These are phyloP conservation scores for Vigna mungo DNA, from an alignment of 306 rosid genomes.

Conservation along the genomic window DNA sequence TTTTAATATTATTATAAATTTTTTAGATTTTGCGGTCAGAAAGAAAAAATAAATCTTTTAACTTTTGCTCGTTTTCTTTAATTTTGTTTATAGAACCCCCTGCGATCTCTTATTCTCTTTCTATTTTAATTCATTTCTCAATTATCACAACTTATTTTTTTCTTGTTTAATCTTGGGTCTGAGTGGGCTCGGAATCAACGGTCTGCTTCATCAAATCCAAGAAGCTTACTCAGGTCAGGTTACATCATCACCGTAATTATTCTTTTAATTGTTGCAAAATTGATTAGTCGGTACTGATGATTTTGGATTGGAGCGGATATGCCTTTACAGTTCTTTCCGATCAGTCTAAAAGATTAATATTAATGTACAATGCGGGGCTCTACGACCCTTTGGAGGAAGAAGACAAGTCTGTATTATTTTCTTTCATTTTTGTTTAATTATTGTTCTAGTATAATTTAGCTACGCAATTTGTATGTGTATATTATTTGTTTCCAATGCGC, in stretches of 20 bases:
- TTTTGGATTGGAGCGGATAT: background rate
- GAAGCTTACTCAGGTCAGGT: slow-evolving; percentile 88
- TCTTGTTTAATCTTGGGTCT: background rate
- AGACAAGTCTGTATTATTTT: slow-evolving; percentile 62
- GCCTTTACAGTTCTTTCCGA: slow-evolving; percentile 82
- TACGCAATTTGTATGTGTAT: background rate
- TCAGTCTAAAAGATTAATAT: slow-evolving; percentile 64
- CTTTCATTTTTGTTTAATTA: background rate
- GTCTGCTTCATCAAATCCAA: slow-evolving; percentile 89
- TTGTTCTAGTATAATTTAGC: too few species aligned
- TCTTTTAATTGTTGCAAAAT: background rate
- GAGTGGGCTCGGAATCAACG: slow-evolving; percentile 66
- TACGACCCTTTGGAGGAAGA: slow-evolving; percentile 87
- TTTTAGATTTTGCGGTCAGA: too few species aligned
- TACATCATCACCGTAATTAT: background rate
- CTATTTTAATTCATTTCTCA: background rate
- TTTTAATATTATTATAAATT: too few species aligned
- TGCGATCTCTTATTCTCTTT: slow-evolving; percentile 7
- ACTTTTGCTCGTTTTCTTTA: too few species aligned
- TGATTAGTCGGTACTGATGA: background rate
- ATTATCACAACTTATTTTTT: background rate
- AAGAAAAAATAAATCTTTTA: too few species aligned
- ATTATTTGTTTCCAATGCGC: slow-evolving; percentile 8
- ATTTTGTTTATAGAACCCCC: background rate
- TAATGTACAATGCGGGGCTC: slow-evolving; percentile 91